Evolutionary conservation across 78 protist species (phyloP).

Genomic region (Protostelium mycophagum): DNA sequence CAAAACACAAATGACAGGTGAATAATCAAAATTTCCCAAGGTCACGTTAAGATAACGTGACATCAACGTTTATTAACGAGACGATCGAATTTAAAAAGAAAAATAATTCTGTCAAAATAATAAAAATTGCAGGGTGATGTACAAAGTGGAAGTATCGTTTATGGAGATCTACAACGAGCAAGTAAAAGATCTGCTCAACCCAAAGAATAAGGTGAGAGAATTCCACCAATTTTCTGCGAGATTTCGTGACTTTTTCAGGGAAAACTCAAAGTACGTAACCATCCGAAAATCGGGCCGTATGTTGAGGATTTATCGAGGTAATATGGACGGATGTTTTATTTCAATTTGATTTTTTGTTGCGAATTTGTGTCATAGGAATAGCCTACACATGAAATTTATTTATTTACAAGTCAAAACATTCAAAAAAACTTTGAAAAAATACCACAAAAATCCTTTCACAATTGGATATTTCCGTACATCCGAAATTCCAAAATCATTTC

Average conservation of each 20-base stretch:
- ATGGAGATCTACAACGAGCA: conserved; percentile 80
- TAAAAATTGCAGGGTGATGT: conserved; percentile 12
- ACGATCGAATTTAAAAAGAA: too few species aligned
- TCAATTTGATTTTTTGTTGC: background rate
- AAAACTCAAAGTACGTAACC: conserved; percentile 57
- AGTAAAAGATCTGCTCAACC: conserved; percentile 70
- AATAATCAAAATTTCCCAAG: too few species aligned
- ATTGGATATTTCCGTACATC: too few species aligned
- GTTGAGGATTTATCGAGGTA: conserved; percentile 74
- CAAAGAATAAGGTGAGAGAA: conserved; percentile 42
- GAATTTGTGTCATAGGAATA: background rate
- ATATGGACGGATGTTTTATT: background rate
- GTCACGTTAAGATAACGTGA: too few species aligned
- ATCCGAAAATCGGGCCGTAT: conserved; percentile 80
- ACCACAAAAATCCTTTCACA: too few species aligned
- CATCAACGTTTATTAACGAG: too few species aligned
- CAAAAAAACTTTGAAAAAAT: background rate
- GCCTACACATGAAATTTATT: background rate
- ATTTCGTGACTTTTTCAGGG: background rate
- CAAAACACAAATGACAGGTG: too few species aligned
- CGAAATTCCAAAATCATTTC: too few species aligned
- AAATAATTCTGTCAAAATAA: too few species aligned
- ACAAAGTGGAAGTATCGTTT: conserved; percentile 43
- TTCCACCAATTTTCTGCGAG: background rate
- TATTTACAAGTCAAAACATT: background rate